These are phyloP conservation scores for Crassisporium funariophilum DNA, from an alignment of 768 basidiomycete species.

Conservation along the genomic window DNA sequence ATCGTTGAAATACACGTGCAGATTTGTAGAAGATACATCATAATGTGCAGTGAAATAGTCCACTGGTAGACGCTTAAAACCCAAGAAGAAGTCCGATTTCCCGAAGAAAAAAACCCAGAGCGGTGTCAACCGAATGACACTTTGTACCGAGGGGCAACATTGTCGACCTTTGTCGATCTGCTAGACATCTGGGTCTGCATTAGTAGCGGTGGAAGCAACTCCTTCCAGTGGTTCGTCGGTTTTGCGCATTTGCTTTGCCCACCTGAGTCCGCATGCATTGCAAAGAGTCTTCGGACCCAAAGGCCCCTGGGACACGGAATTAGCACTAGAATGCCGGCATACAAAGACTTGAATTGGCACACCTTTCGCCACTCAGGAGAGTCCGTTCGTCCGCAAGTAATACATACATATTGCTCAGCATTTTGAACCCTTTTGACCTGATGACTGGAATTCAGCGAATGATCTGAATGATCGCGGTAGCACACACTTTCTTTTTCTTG, in stretches of 20 bases:
- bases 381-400: slow-evolving; percentile 92
- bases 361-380: slow-evolving; percentile 98
- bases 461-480: background rate
- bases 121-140: background rate
- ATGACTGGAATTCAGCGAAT: slow-evolving; percentile 1
- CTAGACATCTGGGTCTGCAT: background rate
- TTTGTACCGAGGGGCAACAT: background rate
- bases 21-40: too few relatives aligned
- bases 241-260: slow-evolving; percentile 73
- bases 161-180: too few relatives aligned
- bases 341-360: slow-evolving; percentile 10
- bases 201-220: background rate
- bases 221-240: slow-evolving; percentile 35
- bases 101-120: background rate
- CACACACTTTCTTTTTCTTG: slow-evolving; percentile 65
- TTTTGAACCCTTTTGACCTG: slow-evolving; percentile 51
- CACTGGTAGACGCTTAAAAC: too few relatives aligned
- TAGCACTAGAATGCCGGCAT: slow-evolving; percentile 1
- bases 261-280: slow-evolving; percentile 93
- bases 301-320: slow-evolving; percentile 63
- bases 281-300: slow-evolving; percentile 96
- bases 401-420: slow-evolving; percentile 80
- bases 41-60: too few relatives aligned
- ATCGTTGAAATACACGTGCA: too few relatives aligned
- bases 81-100: too few relatives aligned